These are phyloP conservation scores for Lunularia cruciata DNA, from an alignment of 225 moss, liverwort and hornwort species.

Conservation along the genomic window DNA sequence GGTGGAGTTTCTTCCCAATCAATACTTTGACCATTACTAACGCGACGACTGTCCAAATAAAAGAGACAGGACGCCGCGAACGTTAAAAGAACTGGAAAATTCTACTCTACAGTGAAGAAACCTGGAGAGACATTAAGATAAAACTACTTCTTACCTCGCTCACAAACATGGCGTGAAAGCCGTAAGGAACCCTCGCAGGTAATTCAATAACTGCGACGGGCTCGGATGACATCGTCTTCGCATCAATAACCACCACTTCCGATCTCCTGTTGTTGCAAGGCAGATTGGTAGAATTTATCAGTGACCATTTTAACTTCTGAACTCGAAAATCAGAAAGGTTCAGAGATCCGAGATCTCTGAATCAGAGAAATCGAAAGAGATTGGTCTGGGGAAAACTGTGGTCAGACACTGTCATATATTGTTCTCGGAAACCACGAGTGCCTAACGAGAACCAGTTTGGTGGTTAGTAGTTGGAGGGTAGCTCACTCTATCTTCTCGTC, in stretches of 20 bases:
- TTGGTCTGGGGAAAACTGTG: no score
- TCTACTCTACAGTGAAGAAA: no score
- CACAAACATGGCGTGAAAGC: conserved; percentile 79
- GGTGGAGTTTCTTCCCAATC: neutral
- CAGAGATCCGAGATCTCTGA: no score
- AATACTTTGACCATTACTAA: neutral
- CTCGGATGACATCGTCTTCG: conserved; percentile 67
- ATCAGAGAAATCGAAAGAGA: no score
- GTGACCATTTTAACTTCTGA: neutral
- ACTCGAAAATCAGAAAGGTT: no score
- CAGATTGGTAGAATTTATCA: neutral
- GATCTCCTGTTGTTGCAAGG: conserved; percentile 46
- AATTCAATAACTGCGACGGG: conserved; percentile 67
- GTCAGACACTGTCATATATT: no score
- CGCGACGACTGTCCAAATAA: no score
- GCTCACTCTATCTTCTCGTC: conserved; percentile 58
- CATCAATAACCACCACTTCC: conserved; percentile 72
- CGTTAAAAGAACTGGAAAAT: neutral
- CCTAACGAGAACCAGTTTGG: no score
- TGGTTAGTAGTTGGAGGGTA: neutral
- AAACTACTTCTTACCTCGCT: conserved; percentile 43
- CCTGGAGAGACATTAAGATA: neutral
- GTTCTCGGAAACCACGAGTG: no score
- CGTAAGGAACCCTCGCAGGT: conserved; percentile 63
- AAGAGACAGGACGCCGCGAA: no score